phyloP scores from a whole-genome alignment of 495 filamentous ascomycete species.

The Staphylotrichum longicolle region DNA sequence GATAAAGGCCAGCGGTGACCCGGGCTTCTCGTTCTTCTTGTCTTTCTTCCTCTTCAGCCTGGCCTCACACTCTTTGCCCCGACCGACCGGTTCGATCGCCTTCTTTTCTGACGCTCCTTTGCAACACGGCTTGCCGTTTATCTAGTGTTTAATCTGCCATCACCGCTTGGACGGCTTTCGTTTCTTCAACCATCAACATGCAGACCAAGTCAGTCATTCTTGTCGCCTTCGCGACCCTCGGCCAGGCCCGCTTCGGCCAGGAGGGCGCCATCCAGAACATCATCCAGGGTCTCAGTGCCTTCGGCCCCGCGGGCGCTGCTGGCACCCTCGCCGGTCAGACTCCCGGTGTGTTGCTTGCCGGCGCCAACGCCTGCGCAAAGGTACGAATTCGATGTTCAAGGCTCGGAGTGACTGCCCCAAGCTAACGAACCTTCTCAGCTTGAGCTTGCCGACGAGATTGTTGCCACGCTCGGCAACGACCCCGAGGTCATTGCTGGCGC shows the following conservation, averaged over 20 bases:
- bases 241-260: conserved; percentile 54
- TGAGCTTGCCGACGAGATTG: conserved; percentile 56
- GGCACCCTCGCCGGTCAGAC: conserved; percentile 53
- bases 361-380: conserved; percentile 57
- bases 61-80: conserved; percentile 21
- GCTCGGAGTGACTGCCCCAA: no score
- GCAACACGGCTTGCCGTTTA: conserved; percentile 14
- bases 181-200: conserved; percentile 22
- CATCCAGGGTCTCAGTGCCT: conserved; percentile 46
- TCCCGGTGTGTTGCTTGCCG: conserved; percentile 54
- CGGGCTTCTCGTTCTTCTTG: neutral
- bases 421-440: conserved; percentile 40
- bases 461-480: conserved; percentile 52
- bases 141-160: conserved; percentile 12
- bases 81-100: conserved; percentile 34
- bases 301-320: conserved; percentile 52
- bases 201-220: conserved; percentile 26
- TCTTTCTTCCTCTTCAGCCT: conserved; percentile 9
- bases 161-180: conserved; percentile 27
- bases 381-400: conserved; percentile 21
- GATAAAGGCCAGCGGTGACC: conserved; percentile 2
- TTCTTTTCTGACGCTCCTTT: conserved; percentile 15
- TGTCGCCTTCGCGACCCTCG: conserved; percentile 39
- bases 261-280: conserved; percentile 49
- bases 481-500: conserved; percentile 55